phyloP scores from a whole-genome alignment of 169 alveolate genomes.

The Eimeria maxima region DNA sequence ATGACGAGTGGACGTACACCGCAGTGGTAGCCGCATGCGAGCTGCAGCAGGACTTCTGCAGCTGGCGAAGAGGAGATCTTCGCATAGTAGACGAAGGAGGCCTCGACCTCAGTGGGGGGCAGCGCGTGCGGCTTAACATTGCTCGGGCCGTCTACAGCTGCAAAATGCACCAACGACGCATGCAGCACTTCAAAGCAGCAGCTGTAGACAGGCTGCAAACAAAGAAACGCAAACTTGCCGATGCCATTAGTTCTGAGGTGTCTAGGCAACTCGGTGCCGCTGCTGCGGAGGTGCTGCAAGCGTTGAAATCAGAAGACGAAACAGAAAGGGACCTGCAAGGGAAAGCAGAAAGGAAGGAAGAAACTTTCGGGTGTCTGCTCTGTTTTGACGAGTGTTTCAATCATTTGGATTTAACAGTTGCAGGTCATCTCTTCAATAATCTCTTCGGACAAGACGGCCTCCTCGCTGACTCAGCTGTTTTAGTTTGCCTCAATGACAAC shows the following conservation, averaged over 20 bases:
- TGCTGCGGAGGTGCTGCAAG: background rate
- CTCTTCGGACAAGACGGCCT: conserved; percentile 71
- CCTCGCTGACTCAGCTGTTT: conserved; percentile 51
- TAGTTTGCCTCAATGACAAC: conserved; percentile 54
- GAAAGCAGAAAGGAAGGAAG: background rate
- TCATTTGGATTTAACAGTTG: conserved; percentile 58
- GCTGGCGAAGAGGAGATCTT: conserved; percentile 88
- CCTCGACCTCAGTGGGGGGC: conserved; percentile 93
- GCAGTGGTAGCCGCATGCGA: conserved; percentile 87
- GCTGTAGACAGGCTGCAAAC: background rate
- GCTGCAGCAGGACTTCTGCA: conserved; percentile 86
- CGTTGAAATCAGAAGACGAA: background rate
- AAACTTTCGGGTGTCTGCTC: background rate
- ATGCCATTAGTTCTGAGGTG: background rate
- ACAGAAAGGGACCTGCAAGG: background rate
- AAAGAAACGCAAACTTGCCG: background rate
- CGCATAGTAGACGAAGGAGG: conserved; percentile 93
- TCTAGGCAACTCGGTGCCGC: conserved; percentile 12
- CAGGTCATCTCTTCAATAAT: conserved; percentile 37
- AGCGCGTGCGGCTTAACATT: conserved; percentile 91
- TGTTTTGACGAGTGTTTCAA: conserved; percentile 77
- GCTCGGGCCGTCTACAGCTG: conserved; percentile 92
- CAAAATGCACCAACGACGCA: conserved; percentile 9
- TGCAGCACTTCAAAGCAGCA: background rate
- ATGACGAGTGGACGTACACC: conserved; percentile 77